Evolutionary conservation across 257 asterid species (phyloP).

Genomic region (Coffea canephora): DNA sequence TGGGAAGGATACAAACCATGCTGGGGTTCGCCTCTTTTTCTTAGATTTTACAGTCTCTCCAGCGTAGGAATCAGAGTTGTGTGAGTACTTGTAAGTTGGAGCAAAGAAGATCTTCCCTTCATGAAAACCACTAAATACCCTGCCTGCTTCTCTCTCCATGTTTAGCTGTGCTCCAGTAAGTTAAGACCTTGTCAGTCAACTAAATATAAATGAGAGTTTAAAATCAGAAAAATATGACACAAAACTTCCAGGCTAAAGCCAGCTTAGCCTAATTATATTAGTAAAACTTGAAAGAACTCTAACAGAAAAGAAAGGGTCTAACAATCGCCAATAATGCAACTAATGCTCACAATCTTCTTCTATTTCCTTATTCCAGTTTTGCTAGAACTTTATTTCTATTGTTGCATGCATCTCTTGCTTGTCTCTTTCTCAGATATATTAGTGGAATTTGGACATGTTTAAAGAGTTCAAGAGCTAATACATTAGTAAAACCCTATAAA

Average conservation of each 20-base stretch:
- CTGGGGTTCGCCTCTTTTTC: slow-evolving; percentile 89
- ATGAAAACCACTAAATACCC: slow-evolving; percentile 81
- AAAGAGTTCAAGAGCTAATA: background rate
- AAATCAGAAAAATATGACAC: background rate
- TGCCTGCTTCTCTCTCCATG: slow-evolving; percentile 70
- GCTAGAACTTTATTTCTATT: background rate
- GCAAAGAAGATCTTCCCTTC: slow-evolving; percentile 85
- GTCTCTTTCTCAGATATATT: background rate
- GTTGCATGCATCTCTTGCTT: background rate
- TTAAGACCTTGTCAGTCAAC: background rate
- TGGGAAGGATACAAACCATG: slow-evolving; percentile 49
- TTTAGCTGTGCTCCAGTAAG: slow-evolving; percentile 45
- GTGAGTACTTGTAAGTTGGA: slow-evolving; percentile 85
- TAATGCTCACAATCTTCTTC: background rate
- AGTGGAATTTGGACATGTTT: background rate
- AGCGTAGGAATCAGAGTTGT: slow-evolving; percentile 75
- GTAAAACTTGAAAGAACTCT: background rate
- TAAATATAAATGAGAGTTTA: no score
- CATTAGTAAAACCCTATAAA: background rate
- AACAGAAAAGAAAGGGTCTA: background rate
- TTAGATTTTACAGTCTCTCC: slow-evolving; percentile 76
- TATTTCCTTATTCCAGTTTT: background rate
- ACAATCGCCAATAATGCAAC: background rate
- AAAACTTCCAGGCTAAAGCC: background rate
- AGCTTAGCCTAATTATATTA: slow-evolving; percentile 2